Evolutionary conservation across 225 moss, liverwort and hornwort species (phyloP), one percentile per base, ranked within the genome.

Genomic region (Bryoerythrophyllum caledonicum): DNA sequence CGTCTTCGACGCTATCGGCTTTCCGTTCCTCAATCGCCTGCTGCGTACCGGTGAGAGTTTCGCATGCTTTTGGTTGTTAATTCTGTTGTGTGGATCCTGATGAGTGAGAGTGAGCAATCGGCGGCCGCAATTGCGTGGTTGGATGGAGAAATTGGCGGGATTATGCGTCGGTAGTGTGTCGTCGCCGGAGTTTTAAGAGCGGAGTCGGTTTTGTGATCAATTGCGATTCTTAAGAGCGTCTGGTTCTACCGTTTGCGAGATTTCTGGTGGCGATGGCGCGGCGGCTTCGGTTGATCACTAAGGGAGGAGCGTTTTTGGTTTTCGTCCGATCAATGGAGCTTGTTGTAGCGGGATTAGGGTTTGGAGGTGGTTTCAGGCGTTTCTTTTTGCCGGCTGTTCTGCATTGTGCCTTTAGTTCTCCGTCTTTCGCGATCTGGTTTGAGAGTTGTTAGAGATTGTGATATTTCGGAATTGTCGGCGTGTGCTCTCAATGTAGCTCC

Each of bases 1-100:
- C 53, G 80, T 97, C 49, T 97, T 97, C 63, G 91, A 94, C 72
- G 92, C 91, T 27, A 87, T 94, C 54, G 96, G 96, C 23, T 94
- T 94, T 35, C 88, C 88, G 13, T 97, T 94, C 61, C 92, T 94
- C 17, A 89, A 92, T 72, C 88, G 96, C 68, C 79, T 97, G 43
- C 83, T 97, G 28, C 86, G 81, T 21, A 88, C 92, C 54, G 90
- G 94, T 94, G 2, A 40, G 69, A 44, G 15, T 44, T 15, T 44
- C 15, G 44, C 15, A 15, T 44, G 44, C 44, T 44, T n/a, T n/a
- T n/a, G n/a, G n/a, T n/a, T n/a, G n/a, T n/a, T n/a, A n/a, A n/a
- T n/a, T n/a, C n/a, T n/a, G n/a, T n/a, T n/a, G n/a, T n/a, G n/a
- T n/a, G n/a, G n/a, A n/a, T n/a, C n/a, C n/a, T n/a, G n/a, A n/a